phyloP scores from a whole-genome alignment of 1,284 basidiomycete species.

The Sanghuangporus weigelae region DNA sequence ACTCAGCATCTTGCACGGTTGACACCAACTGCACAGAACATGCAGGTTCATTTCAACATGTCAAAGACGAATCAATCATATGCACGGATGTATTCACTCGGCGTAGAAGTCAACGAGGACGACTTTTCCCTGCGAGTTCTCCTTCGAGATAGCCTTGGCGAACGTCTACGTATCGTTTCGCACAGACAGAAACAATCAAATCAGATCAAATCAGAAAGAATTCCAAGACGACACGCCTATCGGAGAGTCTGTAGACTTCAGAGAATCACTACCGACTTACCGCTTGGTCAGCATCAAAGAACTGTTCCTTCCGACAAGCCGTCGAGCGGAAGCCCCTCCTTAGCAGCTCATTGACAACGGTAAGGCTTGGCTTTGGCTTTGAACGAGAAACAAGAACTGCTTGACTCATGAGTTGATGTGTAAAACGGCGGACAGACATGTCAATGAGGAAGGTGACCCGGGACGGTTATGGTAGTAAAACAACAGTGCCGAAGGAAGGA shows the following conservation, averaged over 20 bases:
- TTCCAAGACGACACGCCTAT: neutral
- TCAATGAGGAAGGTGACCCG: neutral
- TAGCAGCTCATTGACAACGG: neutral
- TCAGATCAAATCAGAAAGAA: no score
- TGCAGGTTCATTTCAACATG: neutral
- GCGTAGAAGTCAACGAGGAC: constrained; percentile 75
- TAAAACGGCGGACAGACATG: constrained; percentile 1
- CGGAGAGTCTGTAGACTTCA: neutral
- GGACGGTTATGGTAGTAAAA: no score
- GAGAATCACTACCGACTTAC: constrained; percentile 8
- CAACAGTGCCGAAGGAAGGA: no score
- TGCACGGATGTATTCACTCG: constrained; percentile 45
- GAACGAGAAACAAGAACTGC: neutral
- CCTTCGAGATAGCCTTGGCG: constrained; percentile 32
- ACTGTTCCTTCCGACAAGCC: constrained; percentile 10
- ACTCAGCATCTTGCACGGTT: constrained; percentile 63
- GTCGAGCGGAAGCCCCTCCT: constrained; percentile 18
- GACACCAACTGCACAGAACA: constrained; percentile 55
- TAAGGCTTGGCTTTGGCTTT: neutral
- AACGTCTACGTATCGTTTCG: constrained; percentile 39
- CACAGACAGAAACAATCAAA: neutral
- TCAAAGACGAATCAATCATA: neutral
- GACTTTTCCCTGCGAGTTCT: constrained; percentile 40
- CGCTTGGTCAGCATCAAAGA: constrained; percentile 16
- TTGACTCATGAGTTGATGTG: neutral